These are phyloP conservation scores for Alternaria dauci DNA, from an alignment of 2,329 filamentous ascomycete species.

Conservation along the genomic window DNA sequence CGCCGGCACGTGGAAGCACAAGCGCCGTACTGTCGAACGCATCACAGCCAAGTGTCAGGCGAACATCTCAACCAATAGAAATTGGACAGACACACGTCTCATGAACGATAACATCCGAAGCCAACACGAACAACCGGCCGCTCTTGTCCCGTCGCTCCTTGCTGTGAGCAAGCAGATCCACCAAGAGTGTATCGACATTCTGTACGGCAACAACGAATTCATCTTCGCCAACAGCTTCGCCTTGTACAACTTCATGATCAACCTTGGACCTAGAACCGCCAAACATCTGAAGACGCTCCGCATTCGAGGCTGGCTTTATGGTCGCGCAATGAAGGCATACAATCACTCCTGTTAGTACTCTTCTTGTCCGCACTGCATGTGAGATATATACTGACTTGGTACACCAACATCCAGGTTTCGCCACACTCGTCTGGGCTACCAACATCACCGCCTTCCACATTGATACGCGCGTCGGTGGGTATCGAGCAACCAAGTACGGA, in stretches of 20 bases:
- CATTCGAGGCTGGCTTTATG: conserved; percentile 34
- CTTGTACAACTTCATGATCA: conserved; percentile 45
- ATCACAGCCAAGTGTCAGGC: conserved; percentile 16
- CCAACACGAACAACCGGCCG: conserved; percentile 11
- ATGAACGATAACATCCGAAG: conserved; percentile 19
- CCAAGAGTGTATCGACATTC: conserved; percentile 33
- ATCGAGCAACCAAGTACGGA: conserved; percentile 7
- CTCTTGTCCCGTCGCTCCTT: conserved; percentile 38
- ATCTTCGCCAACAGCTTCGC: conserved; percentile 37
- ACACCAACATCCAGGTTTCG: conserved; percentile 21
- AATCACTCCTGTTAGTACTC: conserved; percentile 37
- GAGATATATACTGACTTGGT: not conserved
- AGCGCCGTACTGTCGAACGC: conserved; percentile 42
- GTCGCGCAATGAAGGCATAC: conserved; percentile 40
- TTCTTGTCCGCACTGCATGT: not conserved
- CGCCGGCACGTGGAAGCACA: conserved; percentile 30
- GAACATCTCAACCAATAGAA: not conserved
- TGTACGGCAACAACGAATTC: conserved; percentile 43
- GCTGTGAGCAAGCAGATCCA: conserved; percentile 42
- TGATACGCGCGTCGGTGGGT: conserved; percentile 21
- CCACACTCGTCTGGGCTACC: conserved; percentile 37
- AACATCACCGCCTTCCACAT: conserved; percentile 41
- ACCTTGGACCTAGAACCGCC: conserved; percentile 36
- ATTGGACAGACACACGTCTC: not conserved
- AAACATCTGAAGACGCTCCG: conserved; percentile 36